These are phyloP conservation scores for Bremia lactucae DNA, from an alignment of 352 stramenopile genomes.

Conservation along the genomic window DNA sequence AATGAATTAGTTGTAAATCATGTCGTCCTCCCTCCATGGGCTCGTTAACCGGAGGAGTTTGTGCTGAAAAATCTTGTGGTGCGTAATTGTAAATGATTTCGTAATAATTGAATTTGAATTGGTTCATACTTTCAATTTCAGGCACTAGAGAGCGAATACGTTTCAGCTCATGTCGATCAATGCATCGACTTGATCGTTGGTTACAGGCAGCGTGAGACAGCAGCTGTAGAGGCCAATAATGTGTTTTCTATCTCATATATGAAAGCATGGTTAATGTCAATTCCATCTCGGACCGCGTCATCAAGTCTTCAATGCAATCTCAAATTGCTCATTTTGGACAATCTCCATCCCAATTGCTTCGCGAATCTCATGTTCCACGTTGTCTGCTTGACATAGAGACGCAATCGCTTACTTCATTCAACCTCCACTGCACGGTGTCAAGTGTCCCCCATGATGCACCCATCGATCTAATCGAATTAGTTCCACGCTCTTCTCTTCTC, in stretches of 20 bases:
- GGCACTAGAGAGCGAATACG: slow-evolving; percentile 81
- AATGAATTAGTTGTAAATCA: slow-evolving; percentile 81
- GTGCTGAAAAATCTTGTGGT: slow-evolving; percentile 80
- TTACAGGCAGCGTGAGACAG: slow-evolving; percentile 54
- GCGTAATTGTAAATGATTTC: slow-evolving; percentile 8
- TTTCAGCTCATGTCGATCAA: slow-evolving; percentile 76
- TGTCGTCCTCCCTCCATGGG: slow-evolving; percentile 91
- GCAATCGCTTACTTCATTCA: neutral
- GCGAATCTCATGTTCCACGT: slow-evolving; percentile 65
- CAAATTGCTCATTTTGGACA: slow-evolving; percentile 98
- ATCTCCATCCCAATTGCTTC: slow-evolving; percentile 94
- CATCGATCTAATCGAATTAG: slow-evolving; percentile 40
- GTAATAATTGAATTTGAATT: neutral
- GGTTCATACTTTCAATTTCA: slow-evolving; percentile 7
- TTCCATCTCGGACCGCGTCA: slow-evolving; percentile 87
- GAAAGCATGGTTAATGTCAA: slow-evolving; percentile 97
- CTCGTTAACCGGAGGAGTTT: slow-evolving; percentile 68
- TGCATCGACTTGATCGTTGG: slow-evolving; percentile 86
- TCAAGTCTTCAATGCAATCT: slow-evolving; percentile 90
- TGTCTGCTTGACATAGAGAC: slow-evolving; percentile 10
- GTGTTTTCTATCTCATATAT: slow-evolving; percentile 99
- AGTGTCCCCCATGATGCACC: slow-evolving; percentile 49
- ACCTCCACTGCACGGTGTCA: slow-evolving; percentile 18
- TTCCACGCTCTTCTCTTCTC: slow-evolving; percentile 34
- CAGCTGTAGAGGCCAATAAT: slow-evolving; percentile 91